Evolutionary conservation across 208 protist genomes (phyloP).

Genomic region (Angomonas deanei): DNA sequence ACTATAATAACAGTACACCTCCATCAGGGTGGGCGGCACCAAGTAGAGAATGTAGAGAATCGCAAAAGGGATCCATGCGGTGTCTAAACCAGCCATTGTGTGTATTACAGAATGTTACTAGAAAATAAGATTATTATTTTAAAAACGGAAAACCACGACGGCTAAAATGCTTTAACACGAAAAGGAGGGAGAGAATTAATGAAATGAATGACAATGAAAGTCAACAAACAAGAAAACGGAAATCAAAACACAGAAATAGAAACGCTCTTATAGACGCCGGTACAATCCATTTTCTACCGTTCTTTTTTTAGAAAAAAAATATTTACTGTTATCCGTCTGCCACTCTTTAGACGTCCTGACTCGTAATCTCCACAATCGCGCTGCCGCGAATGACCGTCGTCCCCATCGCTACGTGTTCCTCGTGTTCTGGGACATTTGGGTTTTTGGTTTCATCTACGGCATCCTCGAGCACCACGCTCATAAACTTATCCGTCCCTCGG

Average conservation of each 20-base stretch:
- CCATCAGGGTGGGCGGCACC: slow-evolving; percentile 87
- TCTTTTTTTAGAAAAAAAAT: not conserved
- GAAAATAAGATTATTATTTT: not conserved
- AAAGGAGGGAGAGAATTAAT: not conserved
- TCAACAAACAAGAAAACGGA: not conserved
- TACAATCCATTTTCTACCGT: too few species aligned
- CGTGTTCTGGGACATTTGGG: slow-evolving; percentile 20
- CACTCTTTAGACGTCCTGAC: slow-evolving; percentile 48
- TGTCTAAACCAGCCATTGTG: slow-evolving; percentile 70
- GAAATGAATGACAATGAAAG: not conserved
- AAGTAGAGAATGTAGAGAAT: slow-evolving; percentile 87
- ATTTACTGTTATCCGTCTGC: not conserved
- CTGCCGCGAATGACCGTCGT: slow-evolving; percentile 88
- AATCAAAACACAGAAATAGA: not conserved
- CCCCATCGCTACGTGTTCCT: slow-evolving; percentile 80
- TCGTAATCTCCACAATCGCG: slow-evolving; percentile 87
- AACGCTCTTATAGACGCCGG: too few species aligned
- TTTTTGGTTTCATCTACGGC: slow-evolving; percentile 92
- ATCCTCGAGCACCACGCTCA: slow-evolving; percentile 97
- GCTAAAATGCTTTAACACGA: not conserved
- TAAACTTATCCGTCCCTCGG: slow-evolving; percentile 96
- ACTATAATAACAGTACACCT: slow-evolving; percentile 89
- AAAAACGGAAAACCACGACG: not conserved
- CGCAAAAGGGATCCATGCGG: slow-evolving; percentile 77
- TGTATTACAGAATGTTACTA: too few species aligned